Evolutionary conservation across 106 monocot species (phyloP).

Genomic region (Agapanthus africanus): DNA sequence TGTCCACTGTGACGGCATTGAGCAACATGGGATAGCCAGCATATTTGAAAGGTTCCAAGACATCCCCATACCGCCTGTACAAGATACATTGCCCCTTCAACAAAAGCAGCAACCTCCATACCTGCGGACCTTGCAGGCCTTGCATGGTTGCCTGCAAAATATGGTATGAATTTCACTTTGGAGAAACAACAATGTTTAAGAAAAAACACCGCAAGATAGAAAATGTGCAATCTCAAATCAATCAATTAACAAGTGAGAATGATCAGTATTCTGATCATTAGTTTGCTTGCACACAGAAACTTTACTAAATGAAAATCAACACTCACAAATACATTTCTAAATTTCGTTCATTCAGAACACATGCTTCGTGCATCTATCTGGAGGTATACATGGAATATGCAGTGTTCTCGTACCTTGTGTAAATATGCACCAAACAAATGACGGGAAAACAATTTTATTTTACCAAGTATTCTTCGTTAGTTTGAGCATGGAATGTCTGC

Average conservation of each 20-base stretch:
- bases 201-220: neutral
- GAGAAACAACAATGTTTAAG: neutral
- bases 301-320: too few relatives aligned
- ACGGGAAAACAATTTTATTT: too few relatives aligned
- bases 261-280: neutral
- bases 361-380: too few relatives aligned
- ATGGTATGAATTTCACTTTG: neutral
- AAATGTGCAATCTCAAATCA: too few relatives aligned
- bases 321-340: too few relatives aligned
- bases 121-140: slow-evolving; percentile 96
- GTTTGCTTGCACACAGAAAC: neutral
- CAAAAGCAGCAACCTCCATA: slow-evolving; percentile 89
- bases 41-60: slow-evolving; percentile 99
- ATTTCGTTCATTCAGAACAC: too few relatives aligned
- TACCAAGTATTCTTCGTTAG: too few relatives aligned
- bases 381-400: too few relatives aligned
- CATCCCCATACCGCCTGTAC: slow-evolving; percentile 81
- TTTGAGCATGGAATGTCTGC: too few relatives aligned
- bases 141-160: slow-evolving; percentile 88
- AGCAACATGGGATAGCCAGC: slow-evolving; percentile 99
- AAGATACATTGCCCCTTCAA: slow-evolving; percentile 91
- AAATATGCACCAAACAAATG: too few relatives aligned
- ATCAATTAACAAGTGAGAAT: neutral
- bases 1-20: slow-evolving; percentile 89
- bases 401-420: too few relatives aligned